Evolutionary conservation across 257 asterid genomes (phyloP), one percentile per base, ranked within the genome.

Genomic region (Pogostemon cablin): DNA sequence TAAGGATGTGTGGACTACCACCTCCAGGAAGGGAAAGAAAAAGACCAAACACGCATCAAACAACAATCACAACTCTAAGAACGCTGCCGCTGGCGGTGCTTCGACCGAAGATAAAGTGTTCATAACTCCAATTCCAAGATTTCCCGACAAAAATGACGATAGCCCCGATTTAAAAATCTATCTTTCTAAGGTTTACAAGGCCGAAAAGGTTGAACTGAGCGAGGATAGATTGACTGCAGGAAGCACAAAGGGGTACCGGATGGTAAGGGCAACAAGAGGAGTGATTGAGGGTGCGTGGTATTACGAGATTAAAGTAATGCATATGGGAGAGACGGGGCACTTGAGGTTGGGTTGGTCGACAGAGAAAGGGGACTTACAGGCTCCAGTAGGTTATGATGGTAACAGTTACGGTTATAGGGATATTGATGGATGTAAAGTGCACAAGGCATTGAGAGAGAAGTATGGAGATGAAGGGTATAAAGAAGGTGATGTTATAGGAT

Each of bases 181-280:
- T 60, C 96, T 95, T 2, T 95, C 99, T 0, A 95, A 95, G 88
- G 84, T 81, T 52, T 83, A 86, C 81, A 95, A 91, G 80, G 98
- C 99, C 4, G 99, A 95, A 69, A 95, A 91, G 70, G 99, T 95
- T 9, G 99, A 89, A 52, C 43, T 95, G 62, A 82, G 96, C 59
- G 99, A 95, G 57, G 98, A 95, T 79, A 84, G 99, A 62, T 74
- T 95, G 78, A 86, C 78, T 58, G 99, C 98, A 5, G 89, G 97
- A 15, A 91, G 97, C 88, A 81, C 96, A 9, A 95, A 95, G 81
- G 99, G 99, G 62, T 95, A 89, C 52, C 85, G 99, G 62, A 95
- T 91, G 99, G 98, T 86, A 71, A 89, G 98, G 79, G 99, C 96
- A 3, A 95, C 98, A 2, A 79, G 98, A 35, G 98, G 98, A 9